Conservation (phyloP, 371 early-diverging fungal species). For the Smittium culicis region DNA sequence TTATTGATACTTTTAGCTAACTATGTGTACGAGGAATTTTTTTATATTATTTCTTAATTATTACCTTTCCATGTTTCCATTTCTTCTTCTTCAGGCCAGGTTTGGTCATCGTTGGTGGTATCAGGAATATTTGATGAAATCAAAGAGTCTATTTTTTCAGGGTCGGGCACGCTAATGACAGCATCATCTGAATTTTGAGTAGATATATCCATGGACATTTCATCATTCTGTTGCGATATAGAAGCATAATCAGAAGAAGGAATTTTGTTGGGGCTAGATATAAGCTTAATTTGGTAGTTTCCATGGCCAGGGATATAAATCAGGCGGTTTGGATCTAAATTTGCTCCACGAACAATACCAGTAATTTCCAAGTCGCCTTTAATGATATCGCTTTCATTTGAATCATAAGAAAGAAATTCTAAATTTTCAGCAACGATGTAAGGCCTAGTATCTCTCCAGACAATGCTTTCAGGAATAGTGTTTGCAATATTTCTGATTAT, state of each 20-base stretch:
- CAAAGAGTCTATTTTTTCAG: constrained; percentile 57
- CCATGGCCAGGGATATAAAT: constrained; percentile 83
- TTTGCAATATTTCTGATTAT: constrained; percentile 51
- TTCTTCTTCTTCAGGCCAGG: constrained; percentile 96
- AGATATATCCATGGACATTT: constrained; percentile 18
- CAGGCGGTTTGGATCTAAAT: constrained; percentile 72
- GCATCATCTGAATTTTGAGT: constrained; percentile 11
- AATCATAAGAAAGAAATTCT: constrained; percentile 36
- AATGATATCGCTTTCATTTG: constrained; percentile 17
- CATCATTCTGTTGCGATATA: constrained; percentile 19
- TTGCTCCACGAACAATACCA: constrained; percentile 63
- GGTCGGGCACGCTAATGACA: constrained; percentile 46
- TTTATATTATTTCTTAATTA: too few relatives aligned
- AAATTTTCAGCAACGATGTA: constrained; percentile 71
- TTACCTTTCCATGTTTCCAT: constrained; percentile 32
- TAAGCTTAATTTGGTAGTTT: constrained; percentile 72
- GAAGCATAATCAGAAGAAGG: too few relatives aligned
- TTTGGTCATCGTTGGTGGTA: constrained; percentile 81
- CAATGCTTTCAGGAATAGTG: constrained; percentile 57
- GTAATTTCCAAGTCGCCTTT: constrained; percentile 60
- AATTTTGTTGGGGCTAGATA: constrained; percentile 23
- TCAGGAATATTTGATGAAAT: constrained; percentile 77
- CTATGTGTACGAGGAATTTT: too few relatives aligned
- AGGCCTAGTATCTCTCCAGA: constrained; percentile 79
- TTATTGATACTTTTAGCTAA: too few relatives aligned